Base-by-base conservation (phyloP, 176 grass and related monocot species). In the Eragrostis nindensis region DNA sequence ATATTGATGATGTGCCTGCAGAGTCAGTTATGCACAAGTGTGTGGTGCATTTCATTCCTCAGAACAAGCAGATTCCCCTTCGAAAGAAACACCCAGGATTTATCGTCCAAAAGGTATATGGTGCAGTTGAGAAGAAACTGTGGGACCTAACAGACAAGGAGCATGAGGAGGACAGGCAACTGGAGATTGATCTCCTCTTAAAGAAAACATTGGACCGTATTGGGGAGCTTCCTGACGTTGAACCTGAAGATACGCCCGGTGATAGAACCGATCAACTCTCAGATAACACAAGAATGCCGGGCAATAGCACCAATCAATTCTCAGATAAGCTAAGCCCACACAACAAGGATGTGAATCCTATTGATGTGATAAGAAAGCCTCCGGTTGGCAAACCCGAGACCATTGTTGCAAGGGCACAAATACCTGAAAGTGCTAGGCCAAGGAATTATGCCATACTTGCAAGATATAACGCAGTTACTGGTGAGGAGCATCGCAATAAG, bases 11-110 rank as follows among this genome's bases (percentile, higher is more conserved):
- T 68, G 95, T 97, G 44, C 95, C 95, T 47, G 95, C 95, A 41
- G 95, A 97, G 68, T 94, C 92, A 19, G 95, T 97, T 79, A 97
- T 94, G 92, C 95, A 97, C 66, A 91, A 90, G 78, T 94, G 92
- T 71, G 87, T 97, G 52, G 95, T 94, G 15, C 95, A 97, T 86
- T 97, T 97, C 57, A 85, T 97, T 85, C 95, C 95, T 76, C 86
- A 81, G 64, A 66, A 78, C 69, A 97, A 97, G 73, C 86, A 92
- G 83, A 83, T 94, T 21, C 95, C 92, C 45, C 66, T 78, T 76
- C 95, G 95, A 18, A 88, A 91, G 66, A 76, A 92, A 74, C 88
- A 89, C 87, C 95, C 95, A 53, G 95, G 95, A 56, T 97, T 97
- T 75, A 88, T 97, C 9, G 92, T 97, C 56, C 95, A 97, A 84